Evolutionary conservation across 2,329 filamentous ascomycete genomes (phyloP), one percentile per base, ranked within the genome.

Genomic region (Biscogniauxia sp.): DNA sequence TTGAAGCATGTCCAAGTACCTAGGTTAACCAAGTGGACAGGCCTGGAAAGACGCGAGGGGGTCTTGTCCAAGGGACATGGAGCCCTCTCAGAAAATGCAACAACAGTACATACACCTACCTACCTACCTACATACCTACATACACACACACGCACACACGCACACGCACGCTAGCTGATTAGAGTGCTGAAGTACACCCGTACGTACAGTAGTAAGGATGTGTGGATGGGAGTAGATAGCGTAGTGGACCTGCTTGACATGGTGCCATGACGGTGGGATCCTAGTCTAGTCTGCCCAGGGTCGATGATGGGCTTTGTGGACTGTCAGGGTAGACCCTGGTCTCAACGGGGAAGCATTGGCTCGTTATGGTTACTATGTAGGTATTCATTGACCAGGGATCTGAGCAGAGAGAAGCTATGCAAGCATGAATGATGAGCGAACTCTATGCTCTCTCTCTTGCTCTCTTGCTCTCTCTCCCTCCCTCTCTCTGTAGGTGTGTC

Each of bases 231-330:
- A 61, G 61, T 65, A 65, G 66, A 66, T 63, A 62, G 63, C 65
- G 68, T 68, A 54, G 50, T 60, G 50, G 52, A 51, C 52, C n/a
- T 66, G 54, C 61, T 64, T 61, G 63, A 67, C 62, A 66, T 67
- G 64, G 68, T 69, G 64, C 69, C 70, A 72, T 68, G 69, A 71
- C 68, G 65, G 68, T 71, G 67, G 68, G 66, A 71, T 68, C 65
- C 67, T 58, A 61, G 61, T 62, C 61, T 66, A 60, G 61, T 61
- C 60, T 45, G 45, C 56, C 66, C 61, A 66, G 64, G 67, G 67
- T 67, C 58, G 63, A 63, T 45, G 37, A 45, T 67, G 63, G 64
- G 63, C 55, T 64, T 61, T 69, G 68, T 66, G 67, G 67, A 65
- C 62, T 64, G 63, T 66, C 67, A 69, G 67, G 69, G 69, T 67